These are phyloP conservation scores for Akebia trifoliata DNA, from an alignment of 164 flowering plant species.

Conservation along the genomic window DNA sequence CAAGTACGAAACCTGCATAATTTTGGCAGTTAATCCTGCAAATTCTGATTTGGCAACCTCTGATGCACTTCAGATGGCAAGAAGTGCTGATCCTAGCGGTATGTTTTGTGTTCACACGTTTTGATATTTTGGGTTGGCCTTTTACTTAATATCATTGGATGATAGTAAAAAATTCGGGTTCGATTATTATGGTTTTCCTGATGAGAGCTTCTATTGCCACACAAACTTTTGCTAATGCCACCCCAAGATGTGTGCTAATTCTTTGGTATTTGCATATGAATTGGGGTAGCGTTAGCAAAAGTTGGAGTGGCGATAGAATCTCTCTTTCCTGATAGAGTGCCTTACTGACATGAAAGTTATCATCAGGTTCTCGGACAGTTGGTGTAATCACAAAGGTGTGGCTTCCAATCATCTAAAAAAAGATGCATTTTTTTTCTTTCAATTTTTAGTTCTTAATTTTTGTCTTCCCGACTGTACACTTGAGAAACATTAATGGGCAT, in stretches of 20 bases:
- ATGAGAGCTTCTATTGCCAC: no score
- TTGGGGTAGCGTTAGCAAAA: no score
- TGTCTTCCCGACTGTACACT: neutral
- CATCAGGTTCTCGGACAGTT: conserved; percentile 46
- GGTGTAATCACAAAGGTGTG: conserved; percentile 59
- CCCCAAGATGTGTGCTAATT: no score
- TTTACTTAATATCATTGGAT: no score
- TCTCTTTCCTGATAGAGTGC: neutral
- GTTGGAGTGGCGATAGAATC: no score
- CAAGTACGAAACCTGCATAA: conserved; percentile 33
- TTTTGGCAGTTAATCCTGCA: conserved; percentile 56
- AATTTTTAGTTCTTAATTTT: neutral
- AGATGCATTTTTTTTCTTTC: neutral
- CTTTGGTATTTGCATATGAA: no score
- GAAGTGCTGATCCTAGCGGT: conserved; percentile 50
- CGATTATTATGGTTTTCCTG: no score
- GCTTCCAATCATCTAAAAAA: neutral
- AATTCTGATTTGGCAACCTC: conserved; percentile 57
- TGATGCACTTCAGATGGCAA: conserved; percentile 57
- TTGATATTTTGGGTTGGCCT: neutral
- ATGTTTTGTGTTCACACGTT: conserved; percentile 5
- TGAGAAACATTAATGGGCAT: neutral
- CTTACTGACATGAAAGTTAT: conserved; percentile 5
- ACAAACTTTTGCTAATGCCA: no score
- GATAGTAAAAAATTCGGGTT: no score